Evolutionary conservation across 2,329 filamentous ascomycete species (phyloP).

Genomic region (Mollisiaceae sp.): DNA sequence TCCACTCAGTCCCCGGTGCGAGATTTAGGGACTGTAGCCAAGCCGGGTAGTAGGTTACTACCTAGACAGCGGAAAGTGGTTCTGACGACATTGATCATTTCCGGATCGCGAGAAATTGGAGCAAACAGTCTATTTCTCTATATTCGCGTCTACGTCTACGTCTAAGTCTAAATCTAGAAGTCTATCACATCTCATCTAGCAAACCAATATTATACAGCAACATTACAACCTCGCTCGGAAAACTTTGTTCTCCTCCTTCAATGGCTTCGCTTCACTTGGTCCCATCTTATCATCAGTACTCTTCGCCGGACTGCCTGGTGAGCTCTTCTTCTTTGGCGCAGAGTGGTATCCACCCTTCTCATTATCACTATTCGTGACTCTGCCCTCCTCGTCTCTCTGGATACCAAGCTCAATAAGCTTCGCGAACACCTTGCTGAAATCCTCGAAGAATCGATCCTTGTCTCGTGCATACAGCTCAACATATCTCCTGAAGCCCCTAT

Average conservation of each 20-base stretch:
- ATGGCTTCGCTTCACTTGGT: conserved; percentile 46
- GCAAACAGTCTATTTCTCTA: conserved; percentile 9
- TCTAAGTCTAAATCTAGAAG: conserved; percentile 18
- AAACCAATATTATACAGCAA: conserved; percentile 10
- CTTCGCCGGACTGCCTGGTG: conserved; percentile 42
- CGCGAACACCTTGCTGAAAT: conserved; percentile 63
- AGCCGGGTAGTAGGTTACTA: too few relatives aligned
- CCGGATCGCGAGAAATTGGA: not conserved
- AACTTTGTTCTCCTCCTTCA: conserved; percentile 43
- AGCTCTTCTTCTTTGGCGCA: conserved; percentile 59
- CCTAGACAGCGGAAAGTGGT: too few relatives aligned
- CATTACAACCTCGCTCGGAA: conserved; percentile 38
- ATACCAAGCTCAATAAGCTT: conserved; percentile 68
- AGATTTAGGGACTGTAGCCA: too few relatives aligned
- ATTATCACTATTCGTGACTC: conserved; percentile 61
- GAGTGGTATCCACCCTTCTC: conserved; percentile 59
- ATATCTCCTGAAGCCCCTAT: conserved; percentile 58
- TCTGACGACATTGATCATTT: conserved; percentile 27
- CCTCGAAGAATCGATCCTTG: conserved; percentile 64
- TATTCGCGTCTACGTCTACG: conserved; percentile 22
- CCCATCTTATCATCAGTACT: conserved; percentile 40
- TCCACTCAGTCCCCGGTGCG: too few relatives aligned
- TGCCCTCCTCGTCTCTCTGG: conserved; percentile 56
- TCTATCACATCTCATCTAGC: not conserved
- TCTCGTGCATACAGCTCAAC: conserved; percentile 64